Evolutionary conservation across 495 filamentous ascomycete species (phyloP), one percentile per base, ranked within the genome.

Genomic region (Annulohypoxylon bovei): DNA sequence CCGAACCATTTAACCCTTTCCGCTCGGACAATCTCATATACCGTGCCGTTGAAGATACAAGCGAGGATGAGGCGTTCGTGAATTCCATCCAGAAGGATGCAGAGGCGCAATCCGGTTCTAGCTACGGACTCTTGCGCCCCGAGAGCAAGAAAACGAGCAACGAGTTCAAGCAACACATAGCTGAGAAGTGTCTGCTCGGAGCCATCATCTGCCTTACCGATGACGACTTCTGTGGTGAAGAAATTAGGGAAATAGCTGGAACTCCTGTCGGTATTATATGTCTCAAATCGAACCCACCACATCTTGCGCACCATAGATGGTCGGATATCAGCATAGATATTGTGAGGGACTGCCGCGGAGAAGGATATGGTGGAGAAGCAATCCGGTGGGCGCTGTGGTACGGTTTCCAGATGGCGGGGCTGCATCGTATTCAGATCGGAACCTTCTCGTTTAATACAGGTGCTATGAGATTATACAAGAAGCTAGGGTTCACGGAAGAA

Each of bases 291-390:
- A 58, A 49, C 2, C 40, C 60, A 6, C 69, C 58, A 1, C 56
- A 69, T 16, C 33, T 35, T 6, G 49, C 50, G 16, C 82, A 85
- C 47, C 84, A 87, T 65, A 77, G 85, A 22, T 70, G 74, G 58
- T 76, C 77, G 20, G 75, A 78, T 50, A 68, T 87, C 49, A 81
- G 80, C 8, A 78, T 87, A 22, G 75, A 78, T 33, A 73, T 86
- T 6, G 63, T 69, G 14, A 64, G 67, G 7, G 60, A 47, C 9
- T 77, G 81, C 42, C 82, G 83, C 9, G 79, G 84, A 0, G 69
- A 81, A 42, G 86, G 86, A n/a, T 88, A 87, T 53, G 86, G 85
- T 1, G 70, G 68, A 12, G 86, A 88, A 71, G 85, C 84, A 0
- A 83, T 86, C 18, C 75, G 77, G 49, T 88, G 86, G 86, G 76